Evolutionary conservation across 768 basidiomycete species (phyloP).

Genomic region (Collybia sordida): DNA sequence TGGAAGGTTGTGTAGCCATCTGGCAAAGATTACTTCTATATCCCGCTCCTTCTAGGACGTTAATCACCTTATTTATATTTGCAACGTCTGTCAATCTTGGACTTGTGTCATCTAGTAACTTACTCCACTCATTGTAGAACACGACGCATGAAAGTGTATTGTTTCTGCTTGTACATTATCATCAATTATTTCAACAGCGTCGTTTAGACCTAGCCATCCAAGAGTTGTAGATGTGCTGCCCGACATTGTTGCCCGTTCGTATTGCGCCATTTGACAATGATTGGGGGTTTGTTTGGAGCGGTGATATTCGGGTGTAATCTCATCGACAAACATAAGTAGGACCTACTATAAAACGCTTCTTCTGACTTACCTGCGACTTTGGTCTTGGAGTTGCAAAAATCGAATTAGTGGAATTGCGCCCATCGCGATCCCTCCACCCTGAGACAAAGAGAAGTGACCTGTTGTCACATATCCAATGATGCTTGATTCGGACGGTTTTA

Average conservation of each 20-base stretch:
- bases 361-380: constrained; percentile 35
- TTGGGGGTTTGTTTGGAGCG: constrained; percentile 21
- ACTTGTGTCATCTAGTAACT: constrained; percentile 3
- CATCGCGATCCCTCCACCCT: constrained; percentile 76
- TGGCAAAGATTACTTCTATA: neutral
- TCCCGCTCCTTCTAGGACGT: constrained; percentile 1
- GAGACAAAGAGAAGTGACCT: constrained; percentile 77
- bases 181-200: neutral
- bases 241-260: constrained; percentile 54
- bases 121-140: constrained; percentile 8
- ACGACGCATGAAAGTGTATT: constrained; percentile 4
- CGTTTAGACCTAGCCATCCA: constrained; percentile 13
- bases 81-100: neutral
- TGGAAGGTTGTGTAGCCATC: constrained; percentile 57
- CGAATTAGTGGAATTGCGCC: constrained; percentile 65
- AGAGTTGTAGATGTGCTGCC: constrained; percentile 42
- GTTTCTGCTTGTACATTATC: constrained; percentile 6
- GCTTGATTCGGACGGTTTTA: constrained; percentile 35
- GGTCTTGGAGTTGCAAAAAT: constrained; percentile 52
- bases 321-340: constrained; percentile 2
- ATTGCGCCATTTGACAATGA: constrained; percentile 67
- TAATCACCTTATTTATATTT: constrained; percentile 3
- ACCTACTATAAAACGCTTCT: neutral
- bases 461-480: constrained; percentile 85
- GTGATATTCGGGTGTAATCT: constrained; percentile 25